Evolutionary conservation across 495 filamentous ascomycete genomes (phyloP).

Genomic region (Daldinia concentrica): DNA sequence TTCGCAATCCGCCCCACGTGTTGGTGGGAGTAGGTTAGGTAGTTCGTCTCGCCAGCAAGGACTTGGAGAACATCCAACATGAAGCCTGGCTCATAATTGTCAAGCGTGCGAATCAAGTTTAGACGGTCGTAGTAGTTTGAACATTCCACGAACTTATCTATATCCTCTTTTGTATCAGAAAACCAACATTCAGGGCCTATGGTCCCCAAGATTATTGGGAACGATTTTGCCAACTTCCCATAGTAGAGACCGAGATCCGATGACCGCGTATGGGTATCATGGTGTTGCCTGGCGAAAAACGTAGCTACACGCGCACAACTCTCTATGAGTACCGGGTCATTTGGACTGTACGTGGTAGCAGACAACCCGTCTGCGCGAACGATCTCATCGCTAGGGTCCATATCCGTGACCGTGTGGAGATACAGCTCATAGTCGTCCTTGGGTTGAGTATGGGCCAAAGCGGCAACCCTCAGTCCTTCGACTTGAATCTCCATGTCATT

Average conservation of each 20-base stretch:
- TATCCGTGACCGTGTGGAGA: constrained; percentile 50
- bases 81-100: constrained; percentile 39
- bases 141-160: constrained; percentile 45
- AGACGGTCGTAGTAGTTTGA: constrained; percentile 49
- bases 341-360: neutral
- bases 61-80: constrained; percentile 37
- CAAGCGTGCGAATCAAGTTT: constrained; percentile 41
- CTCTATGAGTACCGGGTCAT: constrained; percentile 46
- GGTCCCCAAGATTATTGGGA: constrained; percentile 20
- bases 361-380: constrained; percentile 3
- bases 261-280: neutral
- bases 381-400: constrained; percentile 56
- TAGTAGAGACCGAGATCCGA: constrained; percentile 1
- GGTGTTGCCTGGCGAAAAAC: constrained; percentile 35
- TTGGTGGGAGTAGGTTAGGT: constrained; percentile 44
- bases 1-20: constrained; percentile 49
- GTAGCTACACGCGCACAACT: constrained; percentile 52
- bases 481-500: constrained; percentile 54
- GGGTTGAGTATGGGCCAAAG: constrained; percentile 49
- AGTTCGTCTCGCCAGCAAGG: constrained; percentile 45
- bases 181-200: constrained; percentile 36
- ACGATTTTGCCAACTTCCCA: constrained; percentile 9
- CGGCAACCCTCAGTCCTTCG: constrained; percentile 51
- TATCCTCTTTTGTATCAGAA: constrained; percentile 44
- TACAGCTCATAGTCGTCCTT: constrained; percentile 57